Conservation (phyloP, 371 early-diverging fungal species). For the Coemansia sp. region DNA sequence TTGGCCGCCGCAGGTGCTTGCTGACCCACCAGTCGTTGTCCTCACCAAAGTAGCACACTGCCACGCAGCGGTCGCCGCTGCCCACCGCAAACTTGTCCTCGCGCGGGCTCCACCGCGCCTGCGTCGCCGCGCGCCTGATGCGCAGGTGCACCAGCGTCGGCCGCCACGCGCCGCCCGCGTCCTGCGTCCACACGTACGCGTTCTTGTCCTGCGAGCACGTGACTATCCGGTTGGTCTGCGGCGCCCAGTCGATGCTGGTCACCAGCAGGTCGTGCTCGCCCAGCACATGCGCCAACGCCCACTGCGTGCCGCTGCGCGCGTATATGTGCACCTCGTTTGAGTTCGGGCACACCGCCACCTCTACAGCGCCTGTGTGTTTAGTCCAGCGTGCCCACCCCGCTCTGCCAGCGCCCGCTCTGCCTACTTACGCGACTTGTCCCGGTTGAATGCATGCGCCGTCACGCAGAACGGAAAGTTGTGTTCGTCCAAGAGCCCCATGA, state of each 20-base stretch:
- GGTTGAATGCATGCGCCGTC: conserved; percentile 91
- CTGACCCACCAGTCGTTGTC: conserved; percentile 96
- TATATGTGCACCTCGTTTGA: conserved; percentile 89
- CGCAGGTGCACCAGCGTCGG: conserved; percentile 93
- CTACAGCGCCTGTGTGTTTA: conserved; percentile 52
- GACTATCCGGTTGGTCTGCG: conserved; percentile 91
- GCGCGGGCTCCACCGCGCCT: conserved; percentile 92
- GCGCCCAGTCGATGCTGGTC: conserved; percentile 96
- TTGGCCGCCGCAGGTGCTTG: conserved; percentile 93
- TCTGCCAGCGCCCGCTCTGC: neutral
- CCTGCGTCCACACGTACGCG: conserved; percentile 96
- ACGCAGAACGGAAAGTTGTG: conserved; percentile 59
- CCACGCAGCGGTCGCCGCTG: conserved; percentile 85
- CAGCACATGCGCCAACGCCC: conserved; percentile 69
- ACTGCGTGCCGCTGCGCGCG: conserved; percentile 57
- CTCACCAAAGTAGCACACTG: conserved; percentile 94
- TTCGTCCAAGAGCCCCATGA: conserved; percentile 48
- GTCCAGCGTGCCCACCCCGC: neutral
- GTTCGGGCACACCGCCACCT: conserved; percentile 89
- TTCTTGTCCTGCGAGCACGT: conserved; percentile 98
- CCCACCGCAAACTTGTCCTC: conserved; percentile 99
- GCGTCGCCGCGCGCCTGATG: conserved; percentile 96
- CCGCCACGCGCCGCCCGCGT: conserved; percentile 74
- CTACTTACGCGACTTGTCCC: conserved; percentile 74
- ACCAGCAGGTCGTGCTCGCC: conserved; percentile 95